A percentile compares a stretch with the other conserved stretches of the same genome.
Conservation (phyloP, 805 yeast genomes). For the Groenewaldozyma salmanticensis region DNA sequence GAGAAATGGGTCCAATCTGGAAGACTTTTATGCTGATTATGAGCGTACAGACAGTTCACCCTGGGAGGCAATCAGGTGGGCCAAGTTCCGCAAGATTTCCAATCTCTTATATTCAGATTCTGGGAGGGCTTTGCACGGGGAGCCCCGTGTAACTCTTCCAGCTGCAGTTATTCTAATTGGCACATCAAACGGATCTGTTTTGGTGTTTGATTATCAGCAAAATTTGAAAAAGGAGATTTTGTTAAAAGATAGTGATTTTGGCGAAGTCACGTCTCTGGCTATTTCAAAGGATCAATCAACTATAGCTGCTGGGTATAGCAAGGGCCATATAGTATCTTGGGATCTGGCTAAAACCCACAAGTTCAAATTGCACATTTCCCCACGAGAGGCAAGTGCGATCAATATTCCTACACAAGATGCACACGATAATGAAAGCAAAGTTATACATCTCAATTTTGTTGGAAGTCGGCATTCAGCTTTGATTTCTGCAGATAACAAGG, state of each 20-base stretch:
- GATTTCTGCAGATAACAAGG: constrained; percentile 45
- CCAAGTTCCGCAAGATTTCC: constrained; percentile 33
- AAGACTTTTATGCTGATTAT: background rate
- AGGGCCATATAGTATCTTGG: constrained; percentile 66
- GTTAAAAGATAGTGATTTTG: constrained; percentile 26
- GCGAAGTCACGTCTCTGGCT: constrained; percentile 45
- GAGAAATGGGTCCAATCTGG: constrained; percentile 1
- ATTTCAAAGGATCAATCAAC: constrained; percentile 61
- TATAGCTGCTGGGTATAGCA: constrained; percentile 56
- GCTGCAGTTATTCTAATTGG: constrained; percentile 41
- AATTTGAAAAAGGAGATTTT: constrained; percentile 37
- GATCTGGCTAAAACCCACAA: constrained; percentile 33
- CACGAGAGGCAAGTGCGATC: constrained; percentile 16
- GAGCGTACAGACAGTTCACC: constrained; percentile 1
- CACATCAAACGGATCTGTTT: constrained; percentile 54
- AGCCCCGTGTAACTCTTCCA: constrained; percentile 37
- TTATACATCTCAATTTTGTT: constrained; percentile 39
- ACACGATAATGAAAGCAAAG: constrained; percentile 31
- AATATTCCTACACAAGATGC: constrained; percentile 23
- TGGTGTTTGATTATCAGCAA: constrained; percentile 65
- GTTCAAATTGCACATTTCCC: constrained; percentile 26
- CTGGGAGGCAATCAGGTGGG: constrained; percentile 26
- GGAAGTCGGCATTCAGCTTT: constrained; percentile 47
- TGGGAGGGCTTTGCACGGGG: constrained; percentile 36
- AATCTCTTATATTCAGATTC: constrained; percentile 28